Base-by-base conservation (phyloP, 164 flowering plant species). In the Aristolochia fimbriata region DNA sequence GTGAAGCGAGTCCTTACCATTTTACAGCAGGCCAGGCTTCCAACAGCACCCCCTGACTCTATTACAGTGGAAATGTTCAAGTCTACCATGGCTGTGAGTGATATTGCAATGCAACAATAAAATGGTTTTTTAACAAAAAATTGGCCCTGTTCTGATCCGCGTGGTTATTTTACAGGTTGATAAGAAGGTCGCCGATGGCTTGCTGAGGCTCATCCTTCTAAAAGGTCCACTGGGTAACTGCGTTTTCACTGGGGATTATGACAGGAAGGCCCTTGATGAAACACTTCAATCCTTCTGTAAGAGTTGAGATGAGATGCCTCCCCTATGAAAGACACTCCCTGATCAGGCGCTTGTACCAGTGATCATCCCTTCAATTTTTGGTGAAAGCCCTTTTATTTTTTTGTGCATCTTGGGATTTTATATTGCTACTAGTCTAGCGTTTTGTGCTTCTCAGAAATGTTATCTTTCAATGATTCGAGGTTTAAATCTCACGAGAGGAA, bases 101-200 rank as follows among this genome's bases (percentile, higher is more conserved):
- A 25, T 12, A 13, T 19, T 49, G 51, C n/a, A 49, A 11, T 1
- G 14, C 1, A n/a, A n/a, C n/a, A n/a, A n/a, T 0, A 49, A 49
- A 49, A 49, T 16, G 51, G 14, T 16, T 16, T 15, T 47, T 45
- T 19, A 43, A 11, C 22, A 22, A 27, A 17, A 20, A 25, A 11
- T 15, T 24, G 22, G 15, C 24, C 16, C 19, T 46, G 48, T 62
- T 37, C 43, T 25, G 9, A 52, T 31, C 27, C 10, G 4, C 10
- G 10, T 30, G 41, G 51, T 60, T 48, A 25, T 45, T 54, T 50
- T 54, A 52, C 73, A 94, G 99, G 96, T 94, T 43, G 99, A 94
- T 71, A 94, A 91, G 74, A 94, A 94, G 80, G 97, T 94, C 11
- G 99, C 97, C 15, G 97, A 94, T 78, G 97, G 99, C 33, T 72